A percentile compares a stretch with the other conserved stretches of the same genome.
Evolutionary conservation across 148 eudicot species (phyloP).

Genomic region (Spergularia marina): DNA sequence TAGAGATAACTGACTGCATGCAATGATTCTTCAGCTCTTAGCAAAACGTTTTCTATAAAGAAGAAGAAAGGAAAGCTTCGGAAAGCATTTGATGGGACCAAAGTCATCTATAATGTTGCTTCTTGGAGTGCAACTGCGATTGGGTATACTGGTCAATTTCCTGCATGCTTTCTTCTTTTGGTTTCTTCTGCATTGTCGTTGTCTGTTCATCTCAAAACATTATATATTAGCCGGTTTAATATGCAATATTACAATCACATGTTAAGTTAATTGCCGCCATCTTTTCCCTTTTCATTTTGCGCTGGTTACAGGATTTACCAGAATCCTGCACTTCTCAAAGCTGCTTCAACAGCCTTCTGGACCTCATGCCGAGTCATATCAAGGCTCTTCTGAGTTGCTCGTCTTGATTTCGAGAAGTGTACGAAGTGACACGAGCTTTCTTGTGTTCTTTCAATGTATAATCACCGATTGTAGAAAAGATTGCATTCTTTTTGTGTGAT

Average conservation of each 20-base stretch:
- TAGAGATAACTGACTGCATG: conserved; percentile 20
- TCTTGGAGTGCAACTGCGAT: conserved; percentile 99
- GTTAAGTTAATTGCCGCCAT: not conserved
- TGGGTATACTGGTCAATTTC: conserved; percentile 53
- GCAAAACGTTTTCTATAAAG: conserved; percentile 80
- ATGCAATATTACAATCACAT: not conserved
- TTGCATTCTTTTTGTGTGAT: conserved; percentile 40
- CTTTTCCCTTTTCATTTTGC: not conserved
- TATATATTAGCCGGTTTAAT: not conserved
- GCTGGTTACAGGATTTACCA: conserved; percentile 69
- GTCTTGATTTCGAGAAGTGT: conserved; percentile 10
- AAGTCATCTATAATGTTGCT: conserved; percentile 91
- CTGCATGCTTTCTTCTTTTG: not conserved
- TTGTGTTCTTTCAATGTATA: conserved; percentile 25
- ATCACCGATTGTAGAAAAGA: conserved; percentile 26
- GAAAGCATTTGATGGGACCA: conserved; percentile 95
- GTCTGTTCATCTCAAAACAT: not conserved
- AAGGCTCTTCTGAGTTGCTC: conserved; percentile 56
- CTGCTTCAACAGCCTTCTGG: conserved; percentile 95
- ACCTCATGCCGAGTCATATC: conserved; percentile 86
- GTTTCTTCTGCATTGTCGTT: not conserved
- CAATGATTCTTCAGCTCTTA: conserved; percentile 53
- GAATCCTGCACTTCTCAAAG: conserved; percentile 84
- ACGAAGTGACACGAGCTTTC: not conserved
- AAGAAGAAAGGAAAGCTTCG: conserved; percentile 90